Percentiles rank a stretch among this genome's conserved stretches.
Evolutionary conservation across 139 green algal species (phyloP).

Genomic region (Coccomyxa sp.): DNA sequence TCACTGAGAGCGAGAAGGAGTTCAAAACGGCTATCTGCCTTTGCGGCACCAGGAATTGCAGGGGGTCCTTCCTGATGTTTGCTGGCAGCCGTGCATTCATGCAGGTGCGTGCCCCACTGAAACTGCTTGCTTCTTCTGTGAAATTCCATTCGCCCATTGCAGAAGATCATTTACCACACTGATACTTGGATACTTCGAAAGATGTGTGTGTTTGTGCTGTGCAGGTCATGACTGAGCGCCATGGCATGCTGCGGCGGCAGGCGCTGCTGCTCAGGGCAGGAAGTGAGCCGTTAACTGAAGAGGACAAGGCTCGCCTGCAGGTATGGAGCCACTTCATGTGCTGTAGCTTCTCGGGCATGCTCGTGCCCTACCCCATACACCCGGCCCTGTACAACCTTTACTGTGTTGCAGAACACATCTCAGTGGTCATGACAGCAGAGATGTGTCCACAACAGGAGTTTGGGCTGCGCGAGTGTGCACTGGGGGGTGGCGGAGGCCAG

Average conservation of each 20-base stretch:
- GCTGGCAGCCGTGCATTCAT: slow-evolving; percentile 68
- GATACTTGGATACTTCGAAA: not conserved
- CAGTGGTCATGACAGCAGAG: no score
- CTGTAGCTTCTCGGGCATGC: no score
- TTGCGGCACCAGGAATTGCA: slow-evolving; percentile 57
- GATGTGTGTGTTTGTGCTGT: not conserved
- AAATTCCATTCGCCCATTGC: no score
- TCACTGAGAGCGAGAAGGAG: slow-evolving; percentile 85
- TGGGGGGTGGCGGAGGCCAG: slow-evolving; percentile 24
- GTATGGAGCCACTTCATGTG: not conserved
- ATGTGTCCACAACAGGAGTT: slow-evolving; percentile 15
- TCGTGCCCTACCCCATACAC: no score
- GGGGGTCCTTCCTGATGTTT: slow-evolving; percentile 84
- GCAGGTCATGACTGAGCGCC: slow-evolving; percentile 56
- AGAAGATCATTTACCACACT: no score
- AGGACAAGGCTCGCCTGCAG: slow-evolving; percentile 33
- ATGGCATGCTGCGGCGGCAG: slow-evolving; percentile 79
- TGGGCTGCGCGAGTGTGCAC: slow-evolving; percentile 38
- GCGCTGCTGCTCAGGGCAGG: slow-evolving; percentile 54
- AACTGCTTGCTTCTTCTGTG: not conserved
- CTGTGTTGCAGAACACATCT: no score
- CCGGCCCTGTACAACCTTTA: no score
- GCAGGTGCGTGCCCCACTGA: slow-evolving; percentile 28
- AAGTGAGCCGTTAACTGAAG: slow-evolving; percentile 31
- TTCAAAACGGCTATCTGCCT: slow-evolving; percentile 81